Evolutionary conservation across 495 filamentous ascomycete genomes (phyloP).

Genomic region (Talaromyces trachyspermus): DNA sequence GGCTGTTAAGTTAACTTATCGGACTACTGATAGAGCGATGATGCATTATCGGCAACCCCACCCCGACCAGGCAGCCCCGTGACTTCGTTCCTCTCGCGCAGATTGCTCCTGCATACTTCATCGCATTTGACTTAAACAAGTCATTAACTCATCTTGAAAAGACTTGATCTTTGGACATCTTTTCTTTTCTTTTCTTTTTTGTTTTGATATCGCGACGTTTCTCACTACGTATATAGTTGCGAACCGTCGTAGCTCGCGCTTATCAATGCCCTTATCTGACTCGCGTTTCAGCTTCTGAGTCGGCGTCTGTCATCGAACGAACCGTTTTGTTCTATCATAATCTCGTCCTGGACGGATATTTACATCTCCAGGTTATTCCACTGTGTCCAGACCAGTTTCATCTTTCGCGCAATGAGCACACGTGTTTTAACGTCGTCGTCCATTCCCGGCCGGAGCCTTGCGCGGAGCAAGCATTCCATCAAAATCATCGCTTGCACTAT

Average conservation of each 20-base stretch:
- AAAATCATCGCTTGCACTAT: not conserved
- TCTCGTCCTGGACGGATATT: no score
- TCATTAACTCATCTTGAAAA: not conserved
- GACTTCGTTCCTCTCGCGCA: no score
- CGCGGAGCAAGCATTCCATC: not conserved
- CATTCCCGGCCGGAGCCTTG: not conserved
- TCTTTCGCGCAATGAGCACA: constrained; percentile 4
- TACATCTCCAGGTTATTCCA: not conserved
- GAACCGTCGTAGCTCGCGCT: not conserved
- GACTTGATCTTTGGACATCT: no score
- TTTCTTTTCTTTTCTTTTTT: no score
- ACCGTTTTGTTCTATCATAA: no score
- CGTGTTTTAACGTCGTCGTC: not conserved
- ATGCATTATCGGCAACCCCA: no score
- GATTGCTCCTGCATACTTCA: not conserved
- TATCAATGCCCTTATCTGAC: not conserved
- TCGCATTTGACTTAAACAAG: not conserved
- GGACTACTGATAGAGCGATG: no score
- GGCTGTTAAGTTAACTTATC: no score
- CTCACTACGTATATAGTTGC: not conserved
- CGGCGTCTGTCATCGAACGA: no score
- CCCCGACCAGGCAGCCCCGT: no score
- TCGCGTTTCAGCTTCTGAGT: not conserved
- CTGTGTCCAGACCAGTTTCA: no score
- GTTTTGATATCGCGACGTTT: not conserved